A percentile compares a stretch with the other conserved stretches of the same genome.
These are phyloP conservation scores for Scedosporium apiospermum DNA, from an alignment of 2,329 filamentous ascomycete species.

Conservation along the genomic window DNA sequence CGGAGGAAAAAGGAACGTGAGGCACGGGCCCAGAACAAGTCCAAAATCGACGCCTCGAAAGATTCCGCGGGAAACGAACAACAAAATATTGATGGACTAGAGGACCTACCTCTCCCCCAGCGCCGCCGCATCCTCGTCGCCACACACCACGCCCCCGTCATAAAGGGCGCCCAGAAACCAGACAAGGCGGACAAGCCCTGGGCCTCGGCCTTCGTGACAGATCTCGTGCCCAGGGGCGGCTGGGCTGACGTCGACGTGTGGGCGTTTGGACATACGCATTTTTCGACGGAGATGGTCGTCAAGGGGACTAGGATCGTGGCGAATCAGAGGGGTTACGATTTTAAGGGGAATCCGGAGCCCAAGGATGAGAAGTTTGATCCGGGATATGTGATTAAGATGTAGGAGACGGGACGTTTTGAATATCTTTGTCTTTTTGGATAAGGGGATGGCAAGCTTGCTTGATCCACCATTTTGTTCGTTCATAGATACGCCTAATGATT, in stretches of 20 bases:
- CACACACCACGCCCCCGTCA: slow-evolving; percentile 49
- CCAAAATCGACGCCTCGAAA: not conserved
- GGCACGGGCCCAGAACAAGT: not conserved
- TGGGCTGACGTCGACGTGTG: slow-evolving; percentile 22
- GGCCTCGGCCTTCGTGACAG: slow-evolving; percentile 42
- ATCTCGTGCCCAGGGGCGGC: slow-evolving; percentile 20
- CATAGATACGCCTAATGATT: too few relatives aligned
- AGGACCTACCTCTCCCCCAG: not conserved
- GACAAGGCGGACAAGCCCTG: slow-evolving; percentile 35
- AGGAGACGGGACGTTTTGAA: not conserved
- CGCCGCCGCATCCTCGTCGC: slow-evolving; percentile 33
- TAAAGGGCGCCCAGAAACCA: slow-evolving; percentile 37
- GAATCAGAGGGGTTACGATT: slow-evolving; percentile 33
- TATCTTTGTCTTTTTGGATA: not conserved
- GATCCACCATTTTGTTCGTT: too few relatives aligned
- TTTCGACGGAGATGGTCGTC: slow-evolving; percentile 23
- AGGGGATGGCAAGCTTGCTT: too few relatives aligned
- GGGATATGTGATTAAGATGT: not conserved
- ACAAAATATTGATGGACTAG: not conserved
- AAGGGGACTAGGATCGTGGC: slow-evolving; percentile 27
- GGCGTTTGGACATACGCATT: slow-evolving; percentile 42
- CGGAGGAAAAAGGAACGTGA: not conserved
- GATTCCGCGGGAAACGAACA: not conserved
- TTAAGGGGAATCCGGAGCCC: not conserved
- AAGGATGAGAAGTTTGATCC: not conserved